phyloP scores from a whole-genome alignment of 2,329 filamentous ascomycete species.

The Eurotiales sp. region DNA sequence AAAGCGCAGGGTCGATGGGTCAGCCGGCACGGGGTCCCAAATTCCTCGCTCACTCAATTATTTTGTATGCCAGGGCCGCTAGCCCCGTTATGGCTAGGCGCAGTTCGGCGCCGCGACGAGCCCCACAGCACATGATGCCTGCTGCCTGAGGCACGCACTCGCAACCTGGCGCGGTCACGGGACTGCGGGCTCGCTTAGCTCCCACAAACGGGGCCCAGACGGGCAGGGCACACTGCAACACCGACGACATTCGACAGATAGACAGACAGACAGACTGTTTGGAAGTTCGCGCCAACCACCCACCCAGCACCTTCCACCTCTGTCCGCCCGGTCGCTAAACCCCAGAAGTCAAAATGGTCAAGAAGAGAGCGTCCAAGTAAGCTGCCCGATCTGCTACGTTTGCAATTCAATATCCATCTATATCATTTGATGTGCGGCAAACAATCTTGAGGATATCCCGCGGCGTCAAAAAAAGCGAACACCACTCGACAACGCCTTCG shows the following conservation, averaged over 20 bases:
- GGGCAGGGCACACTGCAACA: constrained; percentile 39
- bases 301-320: constrained; percentile 20
- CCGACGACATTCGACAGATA: constrained; percentile 32
- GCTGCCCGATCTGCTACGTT: constrained; percentile 26
- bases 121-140: constrained; percentile 5
- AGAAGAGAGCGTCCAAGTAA: constrained; percentile 73
- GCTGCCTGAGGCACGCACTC: constrained; percentile 17
- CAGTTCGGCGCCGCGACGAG: neutral
- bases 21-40: constrained; percentile 13
- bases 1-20: constrained; percentile 15
- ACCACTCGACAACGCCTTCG: neutral
- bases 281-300: constrained; percentile 22
- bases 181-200: constrained; percentile 37
- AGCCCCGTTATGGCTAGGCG: neutral
- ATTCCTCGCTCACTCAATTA: neutral
- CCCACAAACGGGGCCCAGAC: constrained; percentile 33
- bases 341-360: constrained; percentile 64
- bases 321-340: constrained; percentile 32
- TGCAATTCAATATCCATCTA: neutral
- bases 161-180: constrained; percentile 19
- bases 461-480: neutral
- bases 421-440: neutral
- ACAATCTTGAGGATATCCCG: neutral
- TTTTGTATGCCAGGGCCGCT: neutral
- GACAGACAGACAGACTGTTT: too few relatives aligned